Conservation (phyloP, 305 asterid genomes). For the Andrographis paniculata region DNA sequence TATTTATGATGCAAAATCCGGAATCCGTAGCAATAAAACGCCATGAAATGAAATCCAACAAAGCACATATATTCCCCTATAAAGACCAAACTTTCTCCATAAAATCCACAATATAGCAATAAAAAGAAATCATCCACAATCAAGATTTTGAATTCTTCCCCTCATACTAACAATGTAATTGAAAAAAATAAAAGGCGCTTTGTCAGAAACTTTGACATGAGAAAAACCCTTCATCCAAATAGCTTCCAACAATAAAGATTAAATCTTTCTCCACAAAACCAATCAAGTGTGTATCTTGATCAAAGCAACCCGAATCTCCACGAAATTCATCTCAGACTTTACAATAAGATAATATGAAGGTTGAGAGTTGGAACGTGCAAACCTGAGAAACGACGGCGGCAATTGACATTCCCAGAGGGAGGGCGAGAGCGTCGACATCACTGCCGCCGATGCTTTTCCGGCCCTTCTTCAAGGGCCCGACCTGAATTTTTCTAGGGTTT, state of each 20-base stretch:
- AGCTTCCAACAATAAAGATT: slow-evolving; percentile 4
- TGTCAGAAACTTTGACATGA: background rate
- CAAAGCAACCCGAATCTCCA: background rate
- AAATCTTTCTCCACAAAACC: background rate
- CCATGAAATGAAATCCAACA: too few species aligned
- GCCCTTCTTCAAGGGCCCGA: slow-evolving; percentile 25
- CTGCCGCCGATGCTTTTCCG: slow-evolving; percentile 24
- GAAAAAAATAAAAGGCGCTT: background rate
- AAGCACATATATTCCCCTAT: background rate
- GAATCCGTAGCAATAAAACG: too few species aligned
- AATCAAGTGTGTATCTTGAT: background rate
- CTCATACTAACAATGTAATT: background rate
- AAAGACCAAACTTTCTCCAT: too few species aligned
- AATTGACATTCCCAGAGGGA: slow-evolving; percentile 82
- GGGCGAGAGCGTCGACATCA: slow-evolving; percentile 63
- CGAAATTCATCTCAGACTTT: background rate
- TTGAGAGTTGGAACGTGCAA: background rate
- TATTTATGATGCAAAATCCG: too few species aligned
- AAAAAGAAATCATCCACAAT: too few species aligned
- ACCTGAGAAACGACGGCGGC: slow-evolving; percentile 87
- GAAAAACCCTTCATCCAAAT: background rate
- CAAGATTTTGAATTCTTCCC: too few species aligned
- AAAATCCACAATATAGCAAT: too few species aligned
- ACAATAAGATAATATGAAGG: slow-evolving; percentile 1
- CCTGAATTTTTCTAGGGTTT: slow-evolving; percentile 33